phyloP scores from a whole-genome alignment of 805 yeast genomes.

The Grigorovia humatica region DNA sequence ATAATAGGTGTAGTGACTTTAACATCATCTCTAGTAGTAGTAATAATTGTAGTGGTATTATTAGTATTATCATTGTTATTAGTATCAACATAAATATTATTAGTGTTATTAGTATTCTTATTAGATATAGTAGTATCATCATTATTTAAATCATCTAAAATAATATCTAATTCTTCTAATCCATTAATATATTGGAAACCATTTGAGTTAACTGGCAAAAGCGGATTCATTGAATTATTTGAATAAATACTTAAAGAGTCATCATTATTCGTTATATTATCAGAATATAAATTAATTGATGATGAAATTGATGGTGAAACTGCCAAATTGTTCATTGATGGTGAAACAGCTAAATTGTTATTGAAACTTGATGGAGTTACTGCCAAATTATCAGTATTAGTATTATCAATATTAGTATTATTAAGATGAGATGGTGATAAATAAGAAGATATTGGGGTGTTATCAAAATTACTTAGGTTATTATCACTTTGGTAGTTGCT shows the following conservation, averaged over 20 bases:
- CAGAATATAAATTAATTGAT: background rate
- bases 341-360: constrained; percentile 15
- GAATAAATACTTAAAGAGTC: constrained; percentile 25
- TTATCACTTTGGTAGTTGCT: background rate
- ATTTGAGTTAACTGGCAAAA: constrained; percentile 18
- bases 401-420: background rate
- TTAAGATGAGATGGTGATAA: background rate
- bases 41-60: background rate
- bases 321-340: constrained; percentile 7
- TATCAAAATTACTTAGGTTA: constrained; percentile 6
- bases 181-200: constrained; percentile 20
- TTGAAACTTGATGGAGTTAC: no score
- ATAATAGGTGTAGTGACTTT: constrained; percentile 13
- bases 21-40: background rate
- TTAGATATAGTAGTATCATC: background rate
- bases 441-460: background rate
- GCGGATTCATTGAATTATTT: constrained; percentile 10
- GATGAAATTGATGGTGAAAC: constrained; percentile 6
- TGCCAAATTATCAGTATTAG: background rate
- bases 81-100: background rate
- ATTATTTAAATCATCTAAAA: constrained; percentile 5
- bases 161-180: constrained; percentile 15
- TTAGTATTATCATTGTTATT: background rate
- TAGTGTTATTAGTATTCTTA: background rate
- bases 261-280: constrained; percentile 13